A percentile compares a stretch with the other conserved stretches of the same genome.
Evolutionary conservation across 208 protist species (phyloP).

Genomic region (Crithidia mellificae): DNA sequence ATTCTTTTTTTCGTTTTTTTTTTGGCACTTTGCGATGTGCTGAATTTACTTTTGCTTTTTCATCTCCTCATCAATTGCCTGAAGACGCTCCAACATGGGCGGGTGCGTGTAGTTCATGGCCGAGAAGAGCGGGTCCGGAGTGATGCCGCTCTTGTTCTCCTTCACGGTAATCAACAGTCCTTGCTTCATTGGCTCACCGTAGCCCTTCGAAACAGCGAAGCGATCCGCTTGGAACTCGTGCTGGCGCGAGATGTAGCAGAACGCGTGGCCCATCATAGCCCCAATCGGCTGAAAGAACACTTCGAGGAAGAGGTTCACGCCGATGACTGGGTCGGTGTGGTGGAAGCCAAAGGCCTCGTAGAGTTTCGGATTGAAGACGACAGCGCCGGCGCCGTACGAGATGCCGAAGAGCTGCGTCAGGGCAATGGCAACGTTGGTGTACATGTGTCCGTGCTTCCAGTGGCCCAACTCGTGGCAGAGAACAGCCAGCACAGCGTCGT

Average conservation of each 20-base stretch:
- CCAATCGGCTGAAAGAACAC: slow-evolving; percentile 50
- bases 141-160: slow-evolving; percentile 66
- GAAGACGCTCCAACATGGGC: slow-evolving; percentile 67
- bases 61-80: slow-evolving; percentile 53
- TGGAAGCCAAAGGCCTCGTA: slow-evolving; percentile 76
- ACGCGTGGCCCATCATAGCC: slow-evolving; percentile 40
- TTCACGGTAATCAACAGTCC: slow-evolving; percentile 57
- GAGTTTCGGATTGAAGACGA: slow-evolving; percentile 65
- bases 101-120: slow-evolving; percentile 81
- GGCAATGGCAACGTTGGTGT: slow-evolving; percentile 31
- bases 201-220: slow-evolving; percentile 57
- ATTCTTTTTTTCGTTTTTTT: slow-evolving; percentile 43
- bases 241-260: slow-evolving; percentile 38
- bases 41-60: slow-evolving; percentile 48
- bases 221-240: slow-evolving; percentile 81
- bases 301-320: slow-evolving; percentile 55
- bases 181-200: slow-evolving; percentile 40
- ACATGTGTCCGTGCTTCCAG: slow-evolving; percentile 78
- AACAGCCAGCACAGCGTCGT: slow-evolving; percentile 70
- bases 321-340: slow-evolving; percentile 57
- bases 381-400: slow-evolving; percentile 55
- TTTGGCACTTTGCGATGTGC: too few relatives aligned
- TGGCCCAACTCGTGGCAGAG: slow-evolving; percentile 91
- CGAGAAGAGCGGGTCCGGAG: slow-evolving; percentile 71
- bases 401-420: slow-evolving; percentile 53